Base-by-base conservation (phyloP, 1,284 basidiomycete genomes). In the Puccinia polysora region DNA sequence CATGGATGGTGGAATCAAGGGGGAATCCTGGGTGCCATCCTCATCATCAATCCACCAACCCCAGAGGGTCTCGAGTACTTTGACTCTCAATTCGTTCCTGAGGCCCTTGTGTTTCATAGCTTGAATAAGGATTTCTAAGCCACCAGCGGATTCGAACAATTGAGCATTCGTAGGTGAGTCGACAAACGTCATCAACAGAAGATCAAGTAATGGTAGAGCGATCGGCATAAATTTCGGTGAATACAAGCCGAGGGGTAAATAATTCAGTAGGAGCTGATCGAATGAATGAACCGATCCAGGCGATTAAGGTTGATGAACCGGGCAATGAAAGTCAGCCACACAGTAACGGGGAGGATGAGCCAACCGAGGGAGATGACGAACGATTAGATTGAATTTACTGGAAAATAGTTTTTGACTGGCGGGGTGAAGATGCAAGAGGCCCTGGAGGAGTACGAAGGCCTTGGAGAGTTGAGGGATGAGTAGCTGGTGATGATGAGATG, bases 11-110 rank as follows among this genome's bases (percentile, higher is more conserved):
- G 53, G 53, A n/a, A 68, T 36, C 23, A 30, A 45, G 36, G 52
- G 15, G 2, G 18, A 25, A n/a, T 55, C 30, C 7, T 32, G 20
- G 4, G 15, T 4, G 47, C 5, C 32, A 10, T 52, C 47, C 10
- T 70, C 58, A 10, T 70, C 68, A 32, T 70, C 68, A 23, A 53
- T 62, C 68, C 68, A 70, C 68, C 68, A 70, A 47, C 40, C 68
- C 68, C 68, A 70, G 52, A 70, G 56, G 14, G 68, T 70, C 30
- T 70, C 68, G 20, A 70, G 30, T 15, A 70, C 45, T 32, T 70
- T 70, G 20, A 70, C 58, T 0, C 68, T 10, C 5, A 70, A 34
- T 38, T 70, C 68, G 10, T 40, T 70, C 47, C 45, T 60, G 36
- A 62, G 34, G 3, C 34, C 43, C 23, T 47, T 60, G 18, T 70